Evolutionary conservation across 371 early-diverging fungal genomes (phyloP).

Genomic region (Choanephora cucurbitarum): DNA sequence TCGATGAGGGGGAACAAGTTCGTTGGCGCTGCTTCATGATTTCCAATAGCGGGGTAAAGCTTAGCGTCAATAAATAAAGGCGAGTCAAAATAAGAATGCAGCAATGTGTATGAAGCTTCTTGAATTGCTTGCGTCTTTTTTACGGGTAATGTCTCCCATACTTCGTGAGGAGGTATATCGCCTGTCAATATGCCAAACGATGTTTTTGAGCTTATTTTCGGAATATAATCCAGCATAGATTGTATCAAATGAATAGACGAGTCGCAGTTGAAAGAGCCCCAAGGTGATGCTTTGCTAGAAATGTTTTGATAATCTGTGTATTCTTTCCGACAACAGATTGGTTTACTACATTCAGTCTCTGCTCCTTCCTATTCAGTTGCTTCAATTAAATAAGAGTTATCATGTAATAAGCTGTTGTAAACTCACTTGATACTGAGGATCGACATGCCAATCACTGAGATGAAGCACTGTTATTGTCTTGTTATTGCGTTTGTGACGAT

Average conservation of each 20-base stretch:
- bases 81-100: slow-evolving; percentile 47
- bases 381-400: not conserved
- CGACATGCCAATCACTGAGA: slow-evolving; percentile 67
- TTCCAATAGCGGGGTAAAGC: slow-evolving; percentile 60
- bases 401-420: no score
- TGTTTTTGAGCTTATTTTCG: slow-evolving; percentile 37
- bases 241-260: slow-evolving; percentile 48
- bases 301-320: slow-evolving; percentile 40
- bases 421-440: slow-evolving; percentile 49
- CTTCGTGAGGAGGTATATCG: slow-evolving; percentile 66
- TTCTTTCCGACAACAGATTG: slow-evolving; percentile 57
- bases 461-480: slow-evolving; percentile 55
- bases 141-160: slow-evolving; percentile 55
- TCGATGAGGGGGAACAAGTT: slow-evolving; percentile 49
- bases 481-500: slow-evolving; percentile 28
- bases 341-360: slow-evolving; percentile 54
- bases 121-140: slow-evolving; percentile 44
- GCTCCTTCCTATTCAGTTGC: slow-evolving; percentile 37
- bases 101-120: slow-evolving; percentile 35
- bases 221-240: slow-evolving; percentile 49
- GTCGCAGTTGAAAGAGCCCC: slow-evolving; percentile 59
- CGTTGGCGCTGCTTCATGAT: slow-evolving; percentile 56
- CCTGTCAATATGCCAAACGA: slow-evolving; percentile 61
- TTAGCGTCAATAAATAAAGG: slow-evolving; percentile 31
- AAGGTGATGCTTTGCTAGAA: slow-evolving; percentile 31